Evolutionary conservation across 192 early-diverging fungal species (phyloP).

Genomic region (Linnemannia zychae): DNA sequence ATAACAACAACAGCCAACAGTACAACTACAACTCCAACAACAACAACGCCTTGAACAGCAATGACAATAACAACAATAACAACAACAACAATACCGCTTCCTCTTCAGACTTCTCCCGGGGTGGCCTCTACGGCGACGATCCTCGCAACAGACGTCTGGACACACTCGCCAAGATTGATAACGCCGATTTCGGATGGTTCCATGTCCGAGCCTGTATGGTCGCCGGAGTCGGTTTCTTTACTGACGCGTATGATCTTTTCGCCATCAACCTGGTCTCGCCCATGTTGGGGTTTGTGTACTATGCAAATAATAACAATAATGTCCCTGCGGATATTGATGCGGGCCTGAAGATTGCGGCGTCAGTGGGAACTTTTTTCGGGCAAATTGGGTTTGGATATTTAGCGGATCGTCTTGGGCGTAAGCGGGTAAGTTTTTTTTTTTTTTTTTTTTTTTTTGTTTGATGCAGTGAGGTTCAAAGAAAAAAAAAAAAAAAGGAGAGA

Average conservation of each 20-base stretch:
- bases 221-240: slow-evolving; percentile 86
- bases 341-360: slow-evolving; percentile 86
- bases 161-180: slow-evolving; percentile 59
- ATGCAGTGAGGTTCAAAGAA: too few relatives aligned
- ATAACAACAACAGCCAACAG: background rate
- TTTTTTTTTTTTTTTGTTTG: background rate
- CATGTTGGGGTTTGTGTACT: slow-evolving; percentile 86
- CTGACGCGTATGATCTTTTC: slow-evolving; percentile 95
- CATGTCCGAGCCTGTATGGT: slow-evolving; percentile 79
- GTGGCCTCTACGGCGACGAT: slow-evolving; percentile 18
- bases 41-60: too few relatives aligned
- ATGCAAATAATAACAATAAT: slow-evolving; percentile 25
- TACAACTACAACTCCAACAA: background rate
- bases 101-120: slow-evolving; percentile 28
- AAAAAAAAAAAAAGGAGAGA: too few relatives aligned
- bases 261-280: slow-evolving; percentile 89
- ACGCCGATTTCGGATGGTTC: slow-evolving; percentile 81
- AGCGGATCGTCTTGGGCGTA: slow-evolving; percentile 90
- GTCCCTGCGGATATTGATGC: slow-evolving; percentile 79
- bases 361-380: slow-evolving; percentile 90
- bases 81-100: background rate
- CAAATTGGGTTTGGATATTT: slow-evolving; percentile 85
- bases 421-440: slow-evolving; percentile 59
- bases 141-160: slow-evolving; percentile 28
- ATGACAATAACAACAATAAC: background rate